Evolutionary conservation across 169 alveolate genomes (phyloP).

Genomic region (Neospora caninum): DNA sequence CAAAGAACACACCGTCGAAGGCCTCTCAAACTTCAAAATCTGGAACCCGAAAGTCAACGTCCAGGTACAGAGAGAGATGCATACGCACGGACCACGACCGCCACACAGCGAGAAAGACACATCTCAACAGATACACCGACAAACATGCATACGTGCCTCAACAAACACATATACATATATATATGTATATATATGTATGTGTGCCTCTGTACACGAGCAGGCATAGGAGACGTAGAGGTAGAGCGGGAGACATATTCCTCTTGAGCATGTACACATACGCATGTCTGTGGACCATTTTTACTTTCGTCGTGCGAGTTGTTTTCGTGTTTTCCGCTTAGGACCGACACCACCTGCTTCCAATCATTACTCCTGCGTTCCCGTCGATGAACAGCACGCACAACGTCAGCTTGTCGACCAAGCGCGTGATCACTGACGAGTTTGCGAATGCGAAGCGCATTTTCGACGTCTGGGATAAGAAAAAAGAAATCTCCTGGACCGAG

Average conservation of each 20-base stretch:
- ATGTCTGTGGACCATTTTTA: not conserved
- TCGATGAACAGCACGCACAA: conserved; percentile 94
- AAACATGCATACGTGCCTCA: too few species aligned
- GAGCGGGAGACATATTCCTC: too few species aligned
- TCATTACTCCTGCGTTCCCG: conserved; percentile 98
- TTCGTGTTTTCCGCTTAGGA: conserved; percentile 70
- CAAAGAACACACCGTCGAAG: conserved; percentile 85
- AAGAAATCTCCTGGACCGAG: conserved; percentile 43
- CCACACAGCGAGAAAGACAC: not conserved
- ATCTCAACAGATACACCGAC: too few species aligned
- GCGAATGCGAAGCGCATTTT: conserved; percentile 78
- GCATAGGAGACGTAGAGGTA: too few species aligned
- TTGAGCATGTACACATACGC: too few species aligned
- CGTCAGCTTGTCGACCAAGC: conserved; percentile 93
- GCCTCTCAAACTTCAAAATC: conserved; percentile 89
- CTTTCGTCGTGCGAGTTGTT: not conserved
- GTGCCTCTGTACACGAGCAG: too few species aligned
- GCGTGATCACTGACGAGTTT: conserved; percentile 93
- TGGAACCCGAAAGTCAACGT: conserved; percentile 92
- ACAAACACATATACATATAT: too few species aligned
- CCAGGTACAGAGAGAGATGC: conserved; percentile 62
- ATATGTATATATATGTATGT: too few species aligned
- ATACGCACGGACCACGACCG: not conserved
- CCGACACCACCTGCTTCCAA: conserved; percentile 93
- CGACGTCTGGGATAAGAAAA: conserved; percentile 66